phyloP scores from a whole-genome alignment of 2,329 filamentous ascomycete species.

The Metarhizium guizhouense region DNA sequence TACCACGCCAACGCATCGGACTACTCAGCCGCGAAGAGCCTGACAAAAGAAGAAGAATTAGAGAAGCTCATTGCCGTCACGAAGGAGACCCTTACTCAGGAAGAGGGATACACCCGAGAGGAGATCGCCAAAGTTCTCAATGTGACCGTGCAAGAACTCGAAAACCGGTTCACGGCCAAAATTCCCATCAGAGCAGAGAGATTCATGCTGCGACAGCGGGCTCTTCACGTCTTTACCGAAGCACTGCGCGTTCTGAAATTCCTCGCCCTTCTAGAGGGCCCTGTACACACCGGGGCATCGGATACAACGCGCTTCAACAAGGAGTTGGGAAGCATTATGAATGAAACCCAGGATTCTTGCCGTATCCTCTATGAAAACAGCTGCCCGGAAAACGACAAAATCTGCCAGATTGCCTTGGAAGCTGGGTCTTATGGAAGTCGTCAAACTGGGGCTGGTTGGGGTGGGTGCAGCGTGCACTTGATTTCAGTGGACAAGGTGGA shows the following conservation, averaged over 20 bases:
- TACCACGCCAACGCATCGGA: slow-evolving; percentile 31
- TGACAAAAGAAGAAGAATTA: slow-evolving; percentile 57
- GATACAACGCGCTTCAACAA: slow-evolving; percentile 54
- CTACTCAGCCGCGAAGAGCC: slow-evolving; percentile 32
- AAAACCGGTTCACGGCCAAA: slow-evolving; percentile 71
- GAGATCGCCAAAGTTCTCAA: slow-evolving; percentile 69
- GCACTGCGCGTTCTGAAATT: slow-evolving; percentile 80
- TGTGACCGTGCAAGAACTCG: slow-evolving; percentile 60
- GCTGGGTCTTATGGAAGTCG: slow-evolving; percentile 79
- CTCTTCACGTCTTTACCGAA: slow-evolving; percentile 85
- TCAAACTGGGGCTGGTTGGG: slow-evolving; percentile 92
- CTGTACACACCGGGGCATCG: slow-evolving; percentile 29
- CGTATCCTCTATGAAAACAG: slow-evolving; percentile 84
- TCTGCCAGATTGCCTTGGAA: slow-evolving; percentile 69
- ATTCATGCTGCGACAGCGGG: slow-evolving; percentile 82
- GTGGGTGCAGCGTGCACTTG: slow-evolving; percentile 90
- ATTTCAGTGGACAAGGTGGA: slow-evolving; percentile 77
- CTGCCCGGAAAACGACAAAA: slow-evolving; percentile 81
- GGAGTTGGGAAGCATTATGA: slow-evolving; percentile 73
- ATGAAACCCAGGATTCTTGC: slow-evolving; percentile 82
- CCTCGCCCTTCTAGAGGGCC: slow-evolving; percentile 61
- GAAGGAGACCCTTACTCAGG: slow-evolving; percentile 61
- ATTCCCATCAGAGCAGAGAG: slow-evolving; percentile 82
- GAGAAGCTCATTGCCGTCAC: slow-evolving; percentile 61
- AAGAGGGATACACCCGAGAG: slow-evolving; percentile 79